Percentiles rank a stretch among this genome's conserved stretches.
Evolutionary conservation across 257 asterid genomes (phyloP).

Genomic region (Striga asiatica): DNA sequence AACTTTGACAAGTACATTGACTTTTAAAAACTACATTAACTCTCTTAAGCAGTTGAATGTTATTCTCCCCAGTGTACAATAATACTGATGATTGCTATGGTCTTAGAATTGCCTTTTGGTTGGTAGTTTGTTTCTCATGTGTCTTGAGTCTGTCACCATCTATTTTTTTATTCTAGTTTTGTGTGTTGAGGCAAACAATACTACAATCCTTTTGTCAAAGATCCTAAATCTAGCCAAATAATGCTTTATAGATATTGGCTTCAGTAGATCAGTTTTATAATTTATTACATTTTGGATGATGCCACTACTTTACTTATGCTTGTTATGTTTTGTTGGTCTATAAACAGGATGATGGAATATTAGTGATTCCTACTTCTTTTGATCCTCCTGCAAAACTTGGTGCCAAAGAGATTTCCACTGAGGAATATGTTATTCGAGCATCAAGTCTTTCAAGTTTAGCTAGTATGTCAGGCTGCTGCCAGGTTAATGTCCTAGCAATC

Average conservation of each 20-base stretch:
- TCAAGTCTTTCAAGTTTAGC: conserved; percentile 64
- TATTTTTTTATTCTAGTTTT: neutral
- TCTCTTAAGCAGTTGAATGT: no score
- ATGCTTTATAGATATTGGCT: neutral
- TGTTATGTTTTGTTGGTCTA: conserved; percentile 21
- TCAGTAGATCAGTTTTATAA: conserved; percentile 11
- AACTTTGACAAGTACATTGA: no score
- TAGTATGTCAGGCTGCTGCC: conserved; percentile 97
- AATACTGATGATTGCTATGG: no score
- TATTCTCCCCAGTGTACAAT: no score
- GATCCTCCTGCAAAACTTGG: conserved; percentile 83
- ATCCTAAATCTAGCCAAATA: conserved; percentile 1
- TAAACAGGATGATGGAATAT: conserved; percentile 83
- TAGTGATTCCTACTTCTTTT: conserved; percentile 62
- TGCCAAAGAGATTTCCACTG: conserved; percentile 51
- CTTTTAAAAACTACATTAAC: no score
- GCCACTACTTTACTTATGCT: conserved; percentile 10
- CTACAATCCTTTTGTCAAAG: neutral
- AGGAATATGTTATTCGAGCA: conserved; percentile 50
- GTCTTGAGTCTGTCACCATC: no score
- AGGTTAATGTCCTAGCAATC: conserved; percentile 46
- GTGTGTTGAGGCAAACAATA: neutral
- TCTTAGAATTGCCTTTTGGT: neutral
- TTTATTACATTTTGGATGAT: conserved; percentile 2
- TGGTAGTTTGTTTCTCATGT: no score